Evolutionary conservation across 768 basidiomycete species (phyloP).

Genomic region (Tephrocybe rancida): DNA sequence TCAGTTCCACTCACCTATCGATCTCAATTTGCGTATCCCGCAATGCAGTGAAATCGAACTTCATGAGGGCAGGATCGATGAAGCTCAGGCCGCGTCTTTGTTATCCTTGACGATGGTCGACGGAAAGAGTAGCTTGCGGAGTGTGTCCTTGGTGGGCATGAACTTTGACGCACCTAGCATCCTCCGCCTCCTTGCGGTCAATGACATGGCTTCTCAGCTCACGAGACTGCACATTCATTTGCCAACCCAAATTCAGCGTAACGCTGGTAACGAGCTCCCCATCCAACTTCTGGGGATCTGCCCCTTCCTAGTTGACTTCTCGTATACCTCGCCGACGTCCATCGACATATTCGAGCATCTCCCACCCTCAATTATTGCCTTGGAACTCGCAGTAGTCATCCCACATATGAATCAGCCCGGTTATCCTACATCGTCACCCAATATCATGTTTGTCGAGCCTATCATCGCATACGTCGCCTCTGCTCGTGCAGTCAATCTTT

Average conservation of each 20-base stretch:
- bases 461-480: conserved; percentile 1
- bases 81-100: not conserved
- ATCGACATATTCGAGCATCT: conserved; percentile 4
- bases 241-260: not conserved
- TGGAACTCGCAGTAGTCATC: conserved; percentile 5
- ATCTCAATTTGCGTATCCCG: not conserved
- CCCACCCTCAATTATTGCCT: not conserved
- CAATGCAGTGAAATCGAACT: not conserved
- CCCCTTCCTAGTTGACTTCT: conserved; percentile 5
- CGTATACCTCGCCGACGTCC: conserved; percentile 6
- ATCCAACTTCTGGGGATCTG: conserved; percentile 1
- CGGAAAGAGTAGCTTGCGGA: not conserved
- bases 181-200: conserved; percentile 1
- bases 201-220: not conserved
- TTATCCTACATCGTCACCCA: not conserved
- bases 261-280: not conserved
- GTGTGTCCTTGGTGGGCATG: conserved; percentile 2
- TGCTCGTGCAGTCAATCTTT: not conserved
- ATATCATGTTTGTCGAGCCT: not conserved
- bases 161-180: not conserved
- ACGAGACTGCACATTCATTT: not conserved
- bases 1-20: not conserved
- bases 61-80: not conserved
- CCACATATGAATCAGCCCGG: not conserved
- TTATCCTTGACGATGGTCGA: not conserved